Evolutionary conservation across 2,329 filamentous ascomycete species (phyloP), one percentile per base, ranked within the genome.

Genomic region (Eutypella sp.): DNA sequence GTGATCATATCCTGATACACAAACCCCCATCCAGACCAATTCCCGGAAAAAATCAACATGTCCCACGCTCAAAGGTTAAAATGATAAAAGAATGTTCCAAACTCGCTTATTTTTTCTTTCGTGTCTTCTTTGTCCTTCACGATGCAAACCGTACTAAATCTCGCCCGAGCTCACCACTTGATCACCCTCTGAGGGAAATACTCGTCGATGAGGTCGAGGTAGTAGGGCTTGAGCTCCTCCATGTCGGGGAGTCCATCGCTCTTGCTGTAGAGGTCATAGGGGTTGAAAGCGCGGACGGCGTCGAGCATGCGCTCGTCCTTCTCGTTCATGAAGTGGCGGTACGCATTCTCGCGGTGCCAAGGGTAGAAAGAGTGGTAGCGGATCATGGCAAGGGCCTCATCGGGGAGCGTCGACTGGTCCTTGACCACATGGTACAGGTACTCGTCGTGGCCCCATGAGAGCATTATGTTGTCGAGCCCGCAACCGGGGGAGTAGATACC

Each of bases 311-410:
- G 76, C 65, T 84, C 70, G 58, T 96, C 90, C 62, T 90, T 85
- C 49, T 85, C 82, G 64, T 85, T 78, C 89, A 95, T 95, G 66
- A 95, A 78, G 67, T 89, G 81, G 49, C 69, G 67, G 69, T 96
- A 96, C 6, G 87, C 89, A 45, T 84, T 85, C 65, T 85, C 84
- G 50, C 76, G 81, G 69, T 95, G 90, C 90, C 89, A 96, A 15
- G 90, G 85, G 69, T 96, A 96, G 70, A 95, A 95, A 5, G 84
- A 89, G 70, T 96, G 90, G 69, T 95, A 95, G 46, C 90, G 76
- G 64, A 96, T 93, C 88, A 96, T 95, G 49, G 89, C 90, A 10
- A 96, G 76, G 0, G 85, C 87, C 75, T 95, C 89, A 40, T 78
- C 75, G 0, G 90, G 90, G 37, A 96, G 75, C 0, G 73, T 85